Evolutionary conservation across 2,329 filamentous ascomycete genomes (phyloP).

Genomic region (Allantophomopsis lycopodina): DNA sequence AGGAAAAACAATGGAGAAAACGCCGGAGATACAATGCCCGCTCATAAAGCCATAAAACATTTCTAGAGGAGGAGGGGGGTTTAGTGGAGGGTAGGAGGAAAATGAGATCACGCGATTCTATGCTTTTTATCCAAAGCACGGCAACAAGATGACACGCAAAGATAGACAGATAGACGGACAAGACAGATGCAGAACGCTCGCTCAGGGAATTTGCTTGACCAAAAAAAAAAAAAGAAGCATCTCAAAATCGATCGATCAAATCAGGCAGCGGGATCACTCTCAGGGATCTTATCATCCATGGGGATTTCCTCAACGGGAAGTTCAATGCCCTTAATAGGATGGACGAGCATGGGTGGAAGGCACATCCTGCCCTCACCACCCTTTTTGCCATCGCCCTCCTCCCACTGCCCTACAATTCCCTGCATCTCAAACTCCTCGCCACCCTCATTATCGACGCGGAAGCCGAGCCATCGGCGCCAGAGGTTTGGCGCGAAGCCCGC

Average conservation of each 20-base stretch:
- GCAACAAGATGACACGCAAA: too few species aligned
- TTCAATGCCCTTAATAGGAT: conserved; percentile 72
- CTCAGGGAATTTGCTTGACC: too few species aligned
- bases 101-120: too few species aligned
- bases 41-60: too few species aligned
- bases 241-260: neutral
- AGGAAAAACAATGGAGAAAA: too few species aligned
- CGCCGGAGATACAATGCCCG: too few species aligned
- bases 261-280: conserved; percentile 19
- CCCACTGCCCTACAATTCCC: conserved; percentile 35
- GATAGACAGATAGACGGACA: too few species aligned
- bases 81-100: too few species aligned
- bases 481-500: conserved; percentile 69
- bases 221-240: too few species aligned
- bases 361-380: conserved; percentile 80
- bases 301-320: conserved; percentile 20
- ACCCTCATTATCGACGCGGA: conserved; percentile 65
- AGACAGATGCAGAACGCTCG: too few species aligned
- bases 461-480: conserved; percentile 76
- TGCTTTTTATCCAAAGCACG: too few species aligned
- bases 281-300: conserved; percentile 9
- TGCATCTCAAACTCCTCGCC: conserved; percentile 63
- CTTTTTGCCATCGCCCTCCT: conserved; percentile 23
- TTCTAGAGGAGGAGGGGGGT: too few species aligned
- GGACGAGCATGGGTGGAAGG: conserved; percentile 75